Evolutionary conservation across 2,329 filamentous ascomycete species (phyloP), one percentile per base, ranked within the genome.

Genomic region (Hortaea sp.): DNA sequence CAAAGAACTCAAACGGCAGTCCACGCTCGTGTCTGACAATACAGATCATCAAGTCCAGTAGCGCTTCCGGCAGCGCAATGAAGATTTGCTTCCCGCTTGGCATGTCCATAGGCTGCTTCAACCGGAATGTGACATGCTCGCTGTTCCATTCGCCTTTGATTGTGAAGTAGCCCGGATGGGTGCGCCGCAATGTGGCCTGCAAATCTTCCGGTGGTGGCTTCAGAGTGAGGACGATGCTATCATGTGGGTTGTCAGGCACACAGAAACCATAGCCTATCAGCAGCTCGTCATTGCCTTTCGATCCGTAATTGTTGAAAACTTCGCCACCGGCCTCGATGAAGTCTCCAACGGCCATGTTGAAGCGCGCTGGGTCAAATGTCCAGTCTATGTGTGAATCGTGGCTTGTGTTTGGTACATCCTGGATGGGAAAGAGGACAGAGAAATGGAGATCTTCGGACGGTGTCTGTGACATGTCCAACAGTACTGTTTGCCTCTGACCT

Each of bases 221-320:
- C 7, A 72, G 59, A 13, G 67, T 66, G 39, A 74, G 54, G 6
- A 68, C 58, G 6, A 72, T 66, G 41, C 66, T 63, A 52, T 76
- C 73, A 37, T 69, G 64, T 0, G 69, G 69, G 35, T 75, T 76
- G 38, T 69, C 52, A 5, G 58, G 56, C 10, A 74, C 62, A 48
- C 68, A 71, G 57, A 76, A 76, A 3, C 74, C 74, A 47, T 77
- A 77, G 4, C 73, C 73, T 40, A 74, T 66, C 2, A 76, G 59
- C 2, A 76, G 59, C 53, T 76, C 72, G 50, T 73, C 72, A 43
- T 76, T 77, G 5, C 67, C 63, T 51, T 76, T 76, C 1, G 72
- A 68, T 0, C 69, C 73, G 46, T 76, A 77, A 53, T 76, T 76
- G 56, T 77, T 77, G 60, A 65, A 72, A 2, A 76, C 57, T 49